Percentiles rank a stretch among this genome's conserved stretches.
phyloP scores from a whole-genome alignment of 2,329 filamentous ascomycete genomes.

The Ophiocordyceps unilateralis region DNA sequence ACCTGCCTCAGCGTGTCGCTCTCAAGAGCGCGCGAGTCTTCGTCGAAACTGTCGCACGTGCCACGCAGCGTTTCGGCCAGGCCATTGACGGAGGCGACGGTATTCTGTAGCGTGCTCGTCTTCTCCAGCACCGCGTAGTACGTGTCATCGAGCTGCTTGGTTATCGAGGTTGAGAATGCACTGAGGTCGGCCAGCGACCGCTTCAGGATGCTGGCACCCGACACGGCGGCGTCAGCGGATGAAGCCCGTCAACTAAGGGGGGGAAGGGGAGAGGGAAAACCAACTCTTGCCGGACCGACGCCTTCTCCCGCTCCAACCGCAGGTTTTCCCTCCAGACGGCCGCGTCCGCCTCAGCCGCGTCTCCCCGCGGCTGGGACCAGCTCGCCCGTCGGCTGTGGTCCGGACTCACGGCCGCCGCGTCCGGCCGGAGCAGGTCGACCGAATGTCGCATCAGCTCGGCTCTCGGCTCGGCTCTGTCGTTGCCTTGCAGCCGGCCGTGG shows the following conservation, averaged over 20 bases:
- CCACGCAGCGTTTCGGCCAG: constrained; percentile 44
- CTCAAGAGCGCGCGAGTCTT: constrained; percentile 40
- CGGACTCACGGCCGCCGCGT: constrained; percentile 25
- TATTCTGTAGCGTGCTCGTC: constrained; percentile 44
- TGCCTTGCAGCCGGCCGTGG: constrained; percentile 5
- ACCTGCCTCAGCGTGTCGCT: constrained; percentile 44
- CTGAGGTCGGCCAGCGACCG: constrained; percentile 36
- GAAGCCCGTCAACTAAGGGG: neutral
- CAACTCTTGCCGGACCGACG: constrained; percentile 15
- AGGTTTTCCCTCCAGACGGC: constrained; percentile 24
- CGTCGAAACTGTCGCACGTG: constrained; percentile 39
- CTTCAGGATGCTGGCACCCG: constrained; percentile 16
- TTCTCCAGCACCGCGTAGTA: constrained; percentile 61
- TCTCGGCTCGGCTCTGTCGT: neutral
- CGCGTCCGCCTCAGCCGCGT: constrained; percentile 6
- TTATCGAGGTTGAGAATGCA: constrained; percentile 43
- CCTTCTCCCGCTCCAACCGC: constrained; percentile 18
- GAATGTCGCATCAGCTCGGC: constrained; percentile 20
- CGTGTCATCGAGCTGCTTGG: constrained; percentile 51
- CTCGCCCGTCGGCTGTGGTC: constrained; percentile 26
- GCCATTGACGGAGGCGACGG: constrained; percentile 46
- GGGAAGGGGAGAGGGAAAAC: constrained; percentile 1
- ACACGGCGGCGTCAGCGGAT: neutral
- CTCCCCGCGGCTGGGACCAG: constrained; percentile 14
- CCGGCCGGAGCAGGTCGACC: constrained; percentile 27